Evolutionary conservation across 1,284 basidiomycete genomes (phyloP).

Genomic region (Ganoderma boninense): DNA sequence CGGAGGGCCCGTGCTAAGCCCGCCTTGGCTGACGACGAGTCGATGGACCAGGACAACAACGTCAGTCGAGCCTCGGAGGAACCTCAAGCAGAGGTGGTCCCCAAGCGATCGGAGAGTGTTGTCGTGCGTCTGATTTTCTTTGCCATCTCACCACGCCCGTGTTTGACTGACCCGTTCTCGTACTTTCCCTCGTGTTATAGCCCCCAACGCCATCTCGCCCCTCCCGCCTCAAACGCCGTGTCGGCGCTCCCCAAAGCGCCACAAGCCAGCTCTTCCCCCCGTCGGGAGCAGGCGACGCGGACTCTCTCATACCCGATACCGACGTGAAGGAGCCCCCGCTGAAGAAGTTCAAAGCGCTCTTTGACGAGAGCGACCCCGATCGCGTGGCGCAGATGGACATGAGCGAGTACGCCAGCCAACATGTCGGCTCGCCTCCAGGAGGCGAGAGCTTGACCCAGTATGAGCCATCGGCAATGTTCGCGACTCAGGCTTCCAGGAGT

Average conservation of each 20-base stretch:
- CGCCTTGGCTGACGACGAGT: constrained; percentile 36
- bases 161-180: too few species aligned
- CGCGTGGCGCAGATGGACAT: constrained; percentile 37
- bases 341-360: constrained; percentile 76
- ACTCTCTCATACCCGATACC: constrained; percentile 39
- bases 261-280: constrained; percentile 29
- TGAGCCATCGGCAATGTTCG: constrained; percentile 21
- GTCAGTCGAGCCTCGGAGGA: constrained; percentile 17
- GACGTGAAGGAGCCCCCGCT: constrained; percentile 57
- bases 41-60: constrained; percentile 25
- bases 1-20: constrained; percentile 34
- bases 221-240: constrained; percentile 51
- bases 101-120: constrained; percentile 11
- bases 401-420: constrained; percentile 35
- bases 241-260: constrained; percentile 32
- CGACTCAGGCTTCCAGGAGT: constrained; percentile 1
- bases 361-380: constrained; percentile 70
- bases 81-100: constrained; percentile 9
- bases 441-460: constrained; percentile 49
- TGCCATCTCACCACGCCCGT: not conserved
- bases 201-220: constrained; percentile 37
- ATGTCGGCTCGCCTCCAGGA: constrained; percentile 16
- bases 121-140: constrained; percentile 22
- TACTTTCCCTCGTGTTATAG: constrained; percentile 9
- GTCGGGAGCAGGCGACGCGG: constrained; percentile 14